Base-by-base conservation (phyloP, 768 basidiomycete species). In the Phylloporus sp. region DNA sequence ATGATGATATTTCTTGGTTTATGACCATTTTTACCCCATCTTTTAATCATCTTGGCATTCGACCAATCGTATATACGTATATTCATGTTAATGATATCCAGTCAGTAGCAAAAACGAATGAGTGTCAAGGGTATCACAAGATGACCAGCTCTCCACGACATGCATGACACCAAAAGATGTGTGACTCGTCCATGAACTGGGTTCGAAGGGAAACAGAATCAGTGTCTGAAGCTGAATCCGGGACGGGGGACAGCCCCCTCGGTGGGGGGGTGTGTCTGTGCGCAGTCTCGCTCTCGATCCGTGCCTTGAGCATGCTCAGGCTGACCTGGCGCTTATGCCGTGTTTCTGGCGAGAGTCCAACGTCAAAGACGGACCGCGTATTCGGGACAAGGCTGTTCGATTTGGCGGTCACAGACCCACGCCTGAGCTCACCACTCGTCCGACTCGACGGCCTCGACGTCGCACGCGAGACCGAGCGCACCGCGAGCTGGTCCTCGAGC, bases 121-220 rank as follows among this genome's bases (percentile, higher is more conserved):
- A 35, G 38, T 36, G 50, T 15, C 11, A n/a, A 27, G 29, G 54
- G 49, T 58, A 66, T 67, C 57, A 69, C 52, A 93, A 70, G 54
- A 92, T 82, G 35, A 93, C 87, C 35, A 92, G 70, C 67, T 93
- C 90, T 42, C 90, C 90, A 44, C 72, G 75, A 75, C 90, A 93
- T 18, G 86, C 81, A 62, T 83, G 78, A 71, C 90, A 93, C 89
- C 91, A 93, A 71, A 93, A 92, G 16, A 93, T 81, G 64, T 92
- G 90, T 24, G 89, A 83, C 59, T 92, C 90, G 60, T 93, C 91
- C 72, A 91, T 72, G 64, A 91, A 92, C 62, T 90, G 88, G 4
- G 86, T 77, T 46, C 85, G 81, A 39, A 56, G 56, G 2, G 61
- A 41, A 16, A 53, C 34, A 1, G 55, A 32, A 18, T 65, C 60